Base-by-base conservation (phyloP, 331 rosid species). In the Quercus phellos region DNA sequence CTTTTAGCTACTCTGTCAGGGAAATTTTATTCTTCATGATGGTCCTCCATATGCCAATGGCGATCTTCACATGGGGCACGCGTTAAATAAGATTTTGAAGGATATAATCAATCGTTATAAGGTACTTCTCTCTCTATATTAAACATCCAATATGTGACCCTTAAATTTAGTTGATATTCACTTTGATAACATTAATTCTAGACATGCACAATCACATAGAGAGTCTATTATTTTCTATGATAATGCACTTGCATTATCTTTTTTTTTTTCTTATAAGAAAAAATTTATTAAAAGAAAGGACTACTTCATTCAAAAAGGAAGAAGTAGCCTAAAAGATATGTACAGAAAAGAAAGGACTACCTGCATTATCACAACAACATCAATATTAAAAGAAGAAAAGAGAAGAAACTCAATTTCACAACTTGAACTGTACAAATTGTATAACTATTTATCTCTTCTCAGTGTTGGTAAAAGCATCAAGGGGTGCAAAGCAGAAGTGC, bases 21-120 rank as follows among this genome's bases (percentile, higher is more conserved):
- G 77, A 81, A 91, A 51, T 76, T 95, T 92, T 78, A 89, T 91
- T 86, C 99, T 95, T 77, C 99, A 95, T 35, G 98, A 95, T 51
- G 99, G 98, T 78, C 99, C 98, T 74, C 99, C 97, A 18, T 93
- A 95, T 81, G 99, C 99, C 84, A 95, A 95, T 76, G 98, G 99
- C 12, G 96, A 95, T 84, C 99, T 95, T 83, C 99, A 95, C 88
- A 95, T 95, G 79, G 99, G 98, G 61, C 98, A 90, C 79, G 99
- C 98, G 70, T 70, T 93, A 79, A 95, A 95, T 84, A 95, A 95
- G 90, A 91, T 93, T 86, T 85, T 95, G 83, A 93, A 95, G 88
- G 99, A 95, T 81, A 91, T 93, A 74, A 93, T 95, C 75, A 95
- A 95, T 78, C 98, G 98, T 73, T 95, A 93, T 59, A 95, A 93